These are phyloP conservation scores for Neurospora pannonica DNA, from an alignment of 495 filamentous ascomycete species.

Conservation along the genomic window DNA sequence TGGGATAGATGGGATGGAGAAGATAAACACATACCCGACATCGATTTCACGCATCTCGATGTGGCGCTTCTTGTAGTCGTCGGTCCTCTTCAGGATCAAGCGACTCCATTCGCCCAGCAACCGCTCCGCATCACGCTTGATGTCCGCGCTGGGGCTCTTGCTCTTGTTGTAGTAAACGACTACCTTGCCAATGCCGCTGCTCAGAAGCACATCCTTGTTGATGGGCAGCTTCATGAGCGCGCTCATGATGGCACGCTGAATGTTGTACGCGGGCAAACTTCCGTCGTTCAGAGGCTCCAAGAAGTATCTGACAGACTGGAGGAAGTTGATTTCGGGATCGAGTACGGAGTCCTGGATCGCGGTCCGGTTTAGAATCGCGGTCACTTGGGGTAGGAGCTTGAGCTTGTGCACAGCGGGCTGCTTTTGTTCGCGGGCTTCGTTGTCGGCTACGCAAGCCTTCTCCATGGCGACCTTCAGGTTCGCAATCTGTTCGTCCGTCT, in stretches of 20 bases:
- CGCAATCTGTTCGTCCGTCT: conserved; percentile 83
- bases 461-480: conserved; percentile 85
- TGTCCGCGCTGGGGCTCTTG: conserved; percentile 70
- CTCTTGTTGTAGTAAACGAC: conserved; percentile 93
- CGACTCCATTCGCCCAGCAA: conserved; percentile 91
- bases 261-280: conserved; percentile 86
- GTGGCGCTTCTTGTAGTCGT: conserved; percentile 80
- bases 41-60: conserved; percentile 47
- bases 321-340: conserved; percentile 88
- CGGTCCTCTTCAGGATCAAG: conserved; percentile 85
- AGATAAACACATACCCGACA: conserved; percentile 37
- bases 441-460: conserved; percentile 79
- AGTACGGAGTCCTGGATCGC: conserved; percentile 71
- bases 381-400: conserved; percentile 87
- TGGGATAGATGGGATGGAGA: too few relatives aligned
- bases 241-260: conserved; percentile 88
- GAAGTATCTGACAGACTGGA: conserved; percentile 93
- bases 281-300: conserved; percentile 92
- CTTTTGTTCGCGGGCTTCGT: conserved; percentile 62
- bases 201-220: conserved; percentile 78
- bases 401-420: conserved; percentile 86
- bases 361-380: conserved; percentile 77
- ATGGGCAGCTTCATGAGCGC: conserved; percentile 72
- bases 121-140: conserved; percentile 89
- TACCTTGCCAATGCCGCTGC: conserved; percentile 91